Evolutionary conservation across 2,329 filamentous ascomycete species (phyloP), one percentile per base, ranked within the genome.

Genomic region (Parascedosporium putredinis): DNA sequence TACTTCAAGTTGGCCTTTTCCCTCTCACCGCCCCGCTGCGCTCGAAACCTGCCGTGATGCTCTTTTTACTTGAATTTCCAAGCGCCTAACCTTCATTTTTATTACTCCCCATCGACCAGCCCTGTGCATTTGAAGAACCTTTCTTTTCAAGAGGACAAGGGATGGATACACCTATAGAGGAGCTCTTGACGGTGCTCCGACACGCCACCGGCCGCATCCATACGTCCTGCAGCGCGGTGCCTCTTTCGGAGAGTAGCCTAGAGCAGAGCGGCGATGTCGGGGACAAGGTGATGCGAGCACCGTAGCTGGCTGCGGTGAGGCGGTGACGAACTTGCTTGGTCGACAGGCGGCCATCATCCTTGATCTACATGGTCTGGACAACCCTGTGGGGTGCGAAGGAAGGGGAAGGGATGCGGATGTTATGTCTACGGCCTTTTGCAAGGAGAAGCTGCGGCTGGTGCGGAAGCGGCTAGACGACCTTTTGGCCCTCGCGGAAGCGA

Each of bases 401-500:
- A 22, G 20, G 20, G n/a, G 31, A 23, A 16, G 12, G 25, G 4
- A n/a, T 8, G 45, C 2, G 23, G 6, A n/a, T n/a, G n/a, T n/a
- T n/a, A n/a, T n/a, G n/a, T n/a, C n/a, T n/a, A n/a, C n/a, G n/a
- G n/a, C n/a, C n/a, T n/a, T n/a, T n/a, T n/a, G n/a, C n/a, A n/a
- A n/a, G 16, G 40, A 33, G 27, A 45, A 59, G 24, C 49, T 54
- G 25, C 42, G 50, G 1, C 60, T 72, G 1, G 51, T 72, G 2
- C 52, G 58, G 33, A 66, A 60, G 51, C 67, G 79, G 44, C 62
- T 80, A n/a, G 64, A 75, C 31, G 76, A 84, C 51, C 63, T 84
- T 14, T 64, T 79, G 4, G 68, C 71, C 6, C 64, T 85, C 12
- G 77, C 83, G 0, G 79, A 81, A 50, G 69, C 76, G 38, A 84